phyloP scores from a whole-genome alignment of 495 filamentous ascomycete species.

The Corynascus novoguineensis region DNA sequence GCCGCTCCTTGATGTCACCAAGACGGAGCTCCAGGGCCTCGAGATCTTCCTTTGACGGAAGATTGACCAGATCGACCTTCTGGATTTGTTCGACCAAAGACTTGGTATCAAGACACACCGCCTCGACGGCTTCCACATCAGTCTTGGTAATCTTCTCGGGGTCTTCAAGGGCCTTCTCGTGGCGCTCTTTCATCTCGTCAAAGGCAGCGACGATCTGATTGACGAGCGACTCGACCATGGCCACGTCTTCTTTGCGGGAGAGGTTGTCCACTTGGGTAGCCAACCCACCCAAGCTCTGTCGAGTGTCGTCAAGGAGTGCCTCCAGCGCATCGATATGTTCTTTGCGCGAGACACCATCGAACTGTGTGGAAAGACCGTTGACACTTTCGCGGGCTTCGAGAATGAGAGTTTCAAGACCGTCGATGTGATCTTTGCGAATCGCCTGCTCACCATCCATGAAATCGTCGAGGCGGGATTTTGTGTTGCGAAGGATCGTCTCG shows the following conservation, averaged over 20 bases:
- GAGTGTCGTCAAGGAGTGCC: slow-evolving; percentile 59
- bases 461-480: slow-evolving; percentile 76
- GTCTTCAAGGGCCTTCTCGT: slow-evolving; percentile 56
- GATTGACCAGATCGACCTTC: slow-evolving; percentile 57
- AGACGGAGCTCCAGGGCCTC: slow-evolving; percentile 52
- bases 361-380: slow-evolving; percentile 48
- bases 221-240: slow-evolving; percentile 65
- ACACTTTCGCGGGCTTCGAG: slow-evolving; percentile 67
- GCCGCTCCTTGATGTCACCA: slow-evolving; percentile 62
- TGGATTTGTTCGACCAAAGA: slow-evolving; percentile 64
- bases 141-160: slow-evolving; percentile 66
- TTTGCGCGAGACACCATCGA: slow-evolving; percentile 59
- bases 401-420: slow-evolving; percentile 63
- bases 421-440: slow-evolving; percentile 69
- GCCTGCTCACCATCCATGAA: slow-evolving; percentile 57
- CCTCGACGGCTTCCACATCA: slow-evolving; percentile 71
- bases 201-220: slow-evolving; percentile 67
- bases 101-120: slow-evolving; percentile 75
- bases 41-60: slow-evolving; percentile 60
- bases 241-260: slow-evolving; percentile 71
- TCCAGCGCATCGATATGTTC: slow-evolving; percentile 71
- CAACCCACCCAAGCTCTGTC: slow-evolving; percentile 58
- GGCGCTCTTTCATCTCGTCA: slow-evolving; percentile 69
- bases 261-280: slow-evolving; percentile 53
- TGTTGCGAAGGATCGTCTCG: slow-evolving; percentile 77